These are phyloP conservation scores for Hortaea sp. DNA, from an alignment of 2,329 filamentous ascomycete species.

Conservation along the genomic window DNA sequence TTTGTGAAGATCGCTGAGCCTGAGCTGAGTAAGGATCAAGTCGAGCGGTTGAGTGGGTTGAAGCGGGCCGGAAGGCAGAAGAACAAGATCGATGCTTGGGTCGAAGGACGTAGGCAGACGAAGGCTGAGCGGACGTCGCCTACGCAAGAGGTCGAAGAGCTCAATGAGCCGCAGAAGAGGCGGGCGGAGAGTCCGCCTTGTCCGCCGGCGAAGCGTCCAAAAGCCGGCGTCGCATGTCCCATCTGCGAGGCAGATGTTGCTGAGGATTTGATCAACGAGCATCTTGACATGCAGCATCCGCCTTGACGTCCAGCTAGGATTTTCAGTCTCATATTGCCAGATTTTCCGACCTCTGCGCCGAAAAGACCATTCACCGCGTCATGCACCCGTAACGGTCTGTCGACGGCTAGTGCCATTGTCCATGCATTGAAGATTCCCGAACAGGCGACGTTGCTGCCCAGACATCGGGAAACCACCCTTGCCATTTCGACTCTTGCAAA, in stretches of 20 bases:
- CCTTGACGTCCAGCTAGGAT: background rate
- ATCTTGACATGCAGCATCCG: conserved; percentile 25
- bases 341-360: background rate
- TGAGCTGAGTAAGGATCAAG: conserved; percentile 32
- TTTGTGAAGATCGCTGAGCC: conserved; percentile 34
- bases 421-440: too few species aligned
- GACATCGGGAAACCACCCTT: too few species aligned
- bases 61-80: conserved; percentile 34
- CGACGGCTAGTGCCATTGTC: too few species aligned
- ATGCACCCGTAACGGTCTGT: too few species aligned
- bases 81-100: conserved; percentile 35
- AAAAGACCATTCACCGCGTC: too few species aligned
- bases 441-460: too few species aligned
- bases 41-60: conserved; percentile 28
- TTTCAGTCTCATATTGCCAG: background rate
- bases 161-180: background rate
- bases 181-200: conserved; percentile 1
- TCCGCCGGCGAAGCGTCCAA: background rate
- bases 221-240: conserved; percentile 22
- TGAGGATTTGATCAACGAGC: conserved; percentile 29
- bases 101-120: conserved; percentile 14
- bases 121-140: background rate
- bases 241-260: conserved; percentile 26
- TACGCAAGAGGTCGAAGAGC: background rate
- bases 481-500: too few species aligned